Base-by-base conservation (phyloP, 2,329 filamentous ascomycete species). In the Penicillium sp. region DNA sequence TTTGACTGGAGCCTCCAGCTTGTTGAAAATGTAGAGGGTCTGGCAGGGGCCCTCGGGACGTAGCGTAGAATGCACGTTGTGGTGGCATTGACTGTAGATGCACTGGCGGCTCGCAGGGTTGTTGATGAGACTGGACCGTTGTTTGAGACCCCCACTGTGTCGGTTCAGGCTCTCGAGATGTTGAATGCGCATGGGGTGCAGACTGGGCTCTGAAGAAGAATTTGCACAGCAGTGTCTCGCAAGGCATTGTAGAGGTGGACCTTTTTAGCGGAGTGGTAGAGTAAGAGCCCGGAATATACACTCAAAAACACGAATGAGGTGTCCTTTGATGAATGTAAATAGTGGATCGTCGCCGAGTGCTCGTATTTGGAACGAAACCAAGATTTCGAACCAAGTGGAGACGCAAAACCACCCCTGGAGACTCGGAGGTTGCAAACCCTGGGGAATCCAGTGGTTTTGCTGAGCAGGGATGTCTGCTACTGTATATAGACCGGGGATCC, bases 221-320 rank as follows among this genome's bases (percentile, higher is more conserved):
- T 25, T 46, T 30, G 49, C 54, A 57, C 10, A 28, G 47, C 54
- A 56, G n/a, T n/a, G n/a, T 54, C 28, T 41, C 45, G 31, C 24
- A 30, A 14, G 22, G 41, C 31, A n/a, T 28, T 38, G 22, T 14
- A 22, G 10, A 20, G 16, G 4, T 2, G 22, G n/a, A n/a, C 3
- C 13, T 22, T 33, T 33, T 7, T 28, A 33, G 18, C 6, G 4
- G 9, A 6, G 28, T 14, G n/a, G 24, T 8, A 9, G 33, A 50
- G 16, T 20, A 25, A 41, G 24, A 30, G 33, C 22, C 35, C 16
- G 16, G 30, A 25, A 39, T 25, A 31, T 46, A 51, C 53, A 51
- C 50, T 45, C 43, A 58, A 36, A 55, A n/a, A n/a, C n/a, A n/a
- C 50, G 48, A 56, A 31, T 41, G 46, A 48, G 35, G 33, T 56